Evolutionary conservation across 768 basidiomycete species (phyloP).

Genomic region (Trametes cingulata): DNA sequence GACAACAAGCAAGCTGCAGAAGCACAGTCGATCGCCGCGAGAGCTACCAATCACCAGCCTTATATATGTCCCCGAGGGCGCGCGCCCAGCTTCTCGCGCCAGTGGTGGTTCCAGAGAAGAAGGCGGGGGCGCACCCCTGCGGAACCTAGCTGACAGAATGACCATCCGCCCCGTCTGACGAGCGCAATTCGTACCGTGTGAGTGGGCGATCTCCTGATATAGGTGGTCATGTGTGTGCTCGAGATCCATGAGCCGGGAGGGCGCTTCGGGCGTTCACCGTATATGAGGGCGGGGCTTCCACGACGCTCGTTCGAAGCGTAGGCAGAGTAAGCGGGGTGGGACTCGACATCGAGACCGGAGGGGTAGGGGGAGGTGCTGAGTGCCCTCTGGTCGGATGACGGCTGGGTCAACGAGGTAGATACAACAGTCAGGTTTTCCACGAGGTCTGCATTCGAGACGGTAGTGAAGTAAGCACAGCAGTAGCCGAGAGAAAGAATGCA

Average conservation of each 20-base stretch:
- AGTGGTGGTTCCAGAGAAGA: background rate
- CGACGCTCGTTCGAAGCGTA: background rate
- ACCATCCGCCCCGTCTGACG: background rate
- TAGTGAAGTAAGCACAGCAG: no score
- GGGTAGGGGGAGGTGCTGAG: no score
- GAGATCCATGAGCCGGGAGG: slow-evolving; percentile 3
- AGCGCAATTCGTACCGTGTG: slow-evolving; percentile 7
- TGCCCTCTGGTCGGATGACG: no score
- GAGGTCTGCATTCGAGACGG: no score
- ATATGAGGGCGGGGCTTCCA: slow-evolving; percentile 1
- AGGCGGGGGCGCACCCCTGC: slow-evolving; percentile 1
- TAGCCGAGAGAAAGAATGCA: no score
- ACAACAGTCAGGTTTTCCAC: no score
- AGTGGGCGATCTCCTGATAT: slow-evolving; percentile 13
- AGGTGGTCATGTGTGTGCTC: slow-evolving; percentile 15
- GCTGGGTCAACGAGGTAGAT: no score
- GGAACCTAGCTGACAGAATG: background rate
- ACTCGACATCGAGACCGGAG: background rate
- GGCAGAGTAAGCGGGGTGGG: background rate
- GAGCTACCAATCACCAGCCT: background rate
- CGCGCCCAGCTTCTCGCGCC: background rate
- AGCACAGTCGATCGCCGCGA: background rate
- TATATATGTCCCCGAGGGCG: slow-evolving; percentile 3
- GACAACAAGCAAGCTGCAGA: background rate
- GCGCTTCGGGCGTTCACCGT: background rate